phyloP scores from a whole-genome alignment of 345 rosid genomes.

The Bruguiera sexangula region DNA sequence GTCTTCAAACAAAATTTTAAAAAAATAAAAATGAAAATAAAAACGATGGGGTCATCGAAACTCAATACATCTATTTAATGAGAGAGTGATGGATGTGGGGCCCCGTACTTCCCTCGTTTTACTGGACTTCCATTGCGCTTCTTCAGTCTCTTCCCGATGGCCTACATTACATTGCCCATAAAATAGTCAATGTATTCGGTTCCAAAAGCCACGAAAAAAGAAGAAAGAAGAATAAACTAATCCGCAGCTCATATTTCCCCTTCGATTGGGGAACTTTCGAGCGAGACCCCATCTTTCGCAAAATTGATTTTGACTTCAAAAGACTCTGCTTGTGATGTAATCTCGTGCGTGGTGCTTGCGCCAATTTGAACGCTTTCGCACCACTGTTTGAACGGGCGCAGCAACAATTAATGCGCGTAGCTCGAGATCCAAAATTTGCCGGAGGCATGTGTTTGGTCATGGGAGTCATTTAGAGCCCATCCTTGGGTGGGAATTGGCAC shows the following conservation, averaged over 20 bases:
- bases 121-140: background rate
- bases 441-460: conserved; percentile 17
- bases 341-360: too few relatives aligned
- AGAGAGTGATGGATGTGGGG: conserved; percentile 20
- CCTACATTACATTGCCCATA: background rate
- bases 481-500: background rate
- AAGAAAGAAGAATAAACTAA: too few relatives aligned
- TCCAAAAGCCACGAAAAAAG: too few relatives aligned
- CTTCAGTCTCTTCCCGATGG: background rate
- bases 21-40: too few relatives aligned
- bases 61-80: conserved; percentile 1
- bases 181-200: too few relatives aligned
- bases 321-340: too few relatives aligned
- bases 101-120: conserved; percentile 19
- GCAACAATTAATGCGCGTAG: conserved; percentile 24
- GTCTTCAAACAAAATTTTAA: background rate
- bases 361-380: background rate
- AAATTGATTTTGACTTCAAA: too few relatives aligned
- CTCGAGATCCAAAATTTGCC: conserved; percentile 36
- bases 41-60: background rate
- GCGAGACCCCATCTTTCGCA: too few relatives aligned
- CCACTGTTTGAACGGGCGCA: background rate
- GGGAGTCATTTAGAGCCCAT: background rate
- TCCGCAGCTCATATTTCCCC: too few relatives aligned
- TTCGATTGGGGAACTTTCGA: too few relatives aligned